Percentiles rank a stretch among this genome's conserved stretches.
Conservation (phyloP, 2,329 filamentous ascomycete species). For the Aspergillus tamarii region DNA sequence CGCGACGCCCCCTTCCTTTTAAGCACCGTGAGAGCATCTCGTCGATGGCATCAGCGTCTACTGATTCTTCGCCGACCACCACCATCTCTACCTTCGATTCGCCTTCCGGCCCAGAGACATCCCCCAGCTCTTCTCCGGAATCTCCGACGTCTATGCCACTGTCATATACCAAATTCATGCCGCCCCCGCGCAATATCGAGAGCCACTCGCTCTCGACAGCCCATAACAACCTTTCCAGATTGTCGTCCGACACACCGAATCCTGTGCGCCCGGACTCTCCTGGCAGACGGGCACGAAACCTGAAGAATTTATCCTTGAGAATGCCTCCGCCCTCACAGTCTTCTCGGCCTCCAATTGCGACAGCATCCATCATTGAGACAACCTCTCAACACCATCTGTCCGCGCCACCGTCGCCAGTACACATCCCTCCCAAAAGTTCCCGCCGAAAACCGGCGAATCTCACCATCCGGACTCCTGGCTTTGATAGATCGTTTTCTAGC, state of each 20-base stretch:
- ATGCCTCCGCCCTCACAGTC: conserved; percentile 53
- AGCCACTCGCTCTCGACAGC: conserved; percentile 28
- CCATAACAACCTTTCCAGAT: conserved; percentile 32
- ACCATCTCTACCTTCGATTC: conserved; percentile 92
- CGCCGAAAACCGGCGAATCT: conserved; percentile 62
- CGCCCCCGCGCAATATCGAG: conserved; percentile 31
- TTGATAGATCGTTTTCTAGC: conserved; percentile 54
- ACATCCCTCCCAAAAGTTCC: conserved; percentile 57
- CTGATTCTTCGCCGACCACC: conserved; percentile 92
- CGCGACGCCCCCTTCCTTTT: conserved; percentile 32
- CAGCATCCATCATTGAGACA: conserved; percentile 52
- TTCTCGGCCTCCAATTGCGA: conserved; percentile 51
- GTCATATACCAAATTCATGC: conserved; percentile 46
- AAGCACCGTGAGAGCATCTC: conserved; percentile 49
- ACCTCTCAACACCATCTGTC: conserved; percentile 45
- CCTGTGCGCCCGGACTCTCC: conserved; percentile 46
- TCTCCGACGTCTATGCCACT: conserved; percentile 76
- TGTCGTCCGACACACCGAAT: conserved; percentile 29
- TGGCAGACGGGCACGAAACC: conserved; percentile 55
- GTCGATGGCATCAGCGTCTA: conserved; percentile 70
- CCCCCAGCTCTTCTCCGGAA: conserved; percentile 88
- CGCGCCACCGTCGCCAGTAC: conserved; percentile 60
- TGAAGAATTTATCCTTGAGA: conserved; percentile 67
- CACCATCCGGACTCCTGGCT: conserved; percentile 60
- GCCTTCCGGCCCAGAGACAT: conserved; percentile 84